These are phyloP conservation scores for Saturnispora serradocipensis DNA, from an alignment of 805 yeast genomes.

Conservation along the genomic window DNA sequence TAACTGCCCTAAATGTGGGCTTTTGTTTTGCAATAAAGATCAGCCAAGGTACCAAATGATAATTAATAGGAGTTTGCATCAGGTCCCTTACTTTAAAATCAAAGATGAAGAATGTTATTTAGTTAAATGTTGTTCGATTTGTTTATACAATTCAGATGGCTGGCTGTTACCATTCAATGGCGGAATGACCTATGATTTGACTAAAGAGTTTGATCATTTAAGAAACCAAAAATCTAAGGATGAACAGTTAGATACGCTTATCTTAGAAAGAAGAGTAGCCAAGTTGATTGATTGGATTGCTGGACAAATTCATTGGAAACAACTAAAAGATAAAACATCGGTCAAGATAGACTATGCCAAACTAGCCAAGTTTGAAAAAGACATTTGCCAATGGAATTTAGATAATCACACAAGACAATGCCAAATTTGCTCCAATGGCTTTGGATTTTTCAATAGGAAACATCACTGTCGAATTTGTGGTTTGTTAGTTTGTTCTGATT, in stretches of 20 bases:
- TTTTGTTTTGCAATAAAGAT: neutral
- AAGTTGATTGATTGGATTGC: conserved; percentile 50
- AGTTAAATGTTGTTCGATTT: conserved; percentile 59
- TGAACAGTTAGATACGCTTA: conserved; percentile 23
- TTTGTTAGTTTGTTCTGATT: conserved; percentile 63
- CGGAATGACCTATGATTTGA: conserved; percentile 8
- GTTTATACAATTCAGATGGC: conserved; percentile 51
- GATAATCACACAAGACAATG: conserved; percentile 37
- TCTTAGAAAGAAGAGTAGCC: conserved; percentile 37
- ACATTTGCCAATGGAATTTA: conserved; percentile 55
- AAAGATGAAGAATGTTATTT: conserved; percentile 49
- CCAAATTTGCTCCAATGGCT: conserved; percentile 49
- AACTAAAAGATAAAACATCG: neutral
- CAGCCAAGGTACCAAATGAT: conserved; percentile 26
- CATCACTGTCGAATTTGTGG: conserved; percentile 96
- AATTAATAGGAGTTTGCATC: conserved; percentile 50
- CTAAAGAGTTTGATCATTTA: conserved; percentile 29
- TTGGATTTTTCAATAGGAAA: conserved; percentile 48
- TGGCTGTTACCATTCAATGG: conserved; percentile 31
- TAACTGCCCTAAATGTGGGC: conserved; percentile 30
- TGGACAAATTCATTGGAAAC: conserved; percentile 23
- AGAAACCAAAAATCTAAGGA: conserved; percentile 33
- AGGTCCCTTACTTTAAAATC: conserved; percentile 67
- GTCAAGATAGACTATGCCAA: conserved; percentile 5
- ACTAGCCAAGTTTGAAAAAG: conserved; percentile 33